Base-by-base conservation (phyloP, 257 asterid species). In the Primulina eburnea region DNA sequence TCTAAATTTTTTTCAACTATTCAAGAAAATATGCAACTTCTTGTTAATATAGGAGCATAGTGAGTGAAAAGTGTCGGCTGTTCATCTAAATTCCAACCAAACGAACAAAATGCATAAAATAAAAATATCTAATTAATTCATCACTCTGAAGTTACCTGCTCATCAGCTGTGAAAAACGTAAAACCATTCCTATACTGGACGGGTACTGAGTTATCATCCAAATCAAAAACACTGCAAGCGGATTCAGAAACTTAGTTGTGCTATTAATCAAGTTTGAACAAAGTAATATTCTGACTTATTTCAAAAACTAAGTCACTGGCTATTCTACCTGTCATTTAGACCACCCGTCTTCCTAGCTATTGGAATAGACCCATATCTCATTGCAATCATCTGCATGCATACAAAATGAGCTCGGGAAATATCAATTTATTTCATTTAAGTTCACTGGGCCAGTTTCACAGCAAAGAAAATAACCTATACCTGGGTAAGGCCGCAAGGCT, bases 401-500 rank as follows among this genome's bases (percentile, higher is more conserved):
- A 64, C 28, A 35, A 26, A 32, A 55, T 57, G 60, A 73, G 66
- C 58, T 65, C 14, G 12, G 26, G 33, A 32, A 72, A 12, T 24
- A 78, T 28, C 29, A 34, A 74, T 33, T 62, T n/a, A 62, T 52
- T 69, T 63, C 38, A 58, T 26, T 30, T 55, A 35, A 47, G 68
- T 29, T 66, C 56, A 24, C 69, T 55, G 14, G 30, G 68, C 37
- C n/a, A 60, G 28, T 30, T 68, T 58, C 56, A 78, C 57, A 28
- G 55, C 60, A 69, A 47, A 63, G 50, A 12, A 70, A 71, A 57
- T 56, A 63, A 62, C 62, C 38, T 37, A 65, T 82, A 90, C 97
- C 99, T 93, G 99, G 38, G 99, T 90, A 33, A 93, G 99, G 77
- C 97, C 99, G 57, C 99, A 93, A 68, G 99, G 99, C 85, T 93